Percentiles rank a stretch among this genome's conserved stretches.
phyloP scores from a whole-genome alignment of 1,284 basidiomycete genomes.

The Takashimella koratensis region DNA sequence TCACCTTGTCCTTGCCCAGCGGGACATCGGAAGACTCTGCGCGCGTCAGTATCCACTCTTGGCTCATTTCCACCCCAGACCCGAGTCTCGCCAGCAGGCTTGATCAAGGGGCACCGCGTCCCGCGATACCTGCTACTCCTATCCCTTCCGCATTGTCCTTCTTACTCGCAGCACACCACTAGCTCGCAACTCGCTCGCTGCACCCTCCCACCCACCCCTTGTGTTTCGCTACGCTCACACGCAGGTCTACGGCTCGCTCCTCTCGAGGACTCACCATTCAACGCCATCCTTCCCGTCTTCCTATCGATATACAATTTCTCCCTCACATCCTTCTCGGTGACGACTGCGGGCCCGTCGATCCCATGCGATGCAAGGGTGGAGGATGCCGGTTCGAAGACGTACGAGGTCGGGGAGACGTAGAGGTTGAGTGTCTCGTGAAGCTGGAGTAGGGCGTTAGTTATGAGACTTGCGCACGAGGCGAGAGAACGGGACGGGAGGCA shows the following conservation, averaged over 20 bases:
- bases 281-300: conserved; percentile 41
- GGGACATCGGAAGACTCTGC: conserved; percentile 43
- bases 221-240: no score
- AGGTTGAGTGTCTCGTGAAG: conserved; percentile 49
- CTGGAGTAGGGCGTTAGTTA: conserved; percentile 19
- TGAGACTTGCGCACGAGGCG: not conserved
- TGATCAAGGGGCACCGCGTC: no score
- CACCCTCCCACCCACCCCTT: no score
- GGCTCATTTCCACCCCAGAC: no score
- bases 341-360: conserved; percentile 17
- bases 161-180: no score
- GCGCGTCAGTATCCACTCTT: not conserved
- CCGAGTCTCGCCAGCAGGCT: no score
- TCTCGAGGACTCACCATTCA: conserved; percentile 49
- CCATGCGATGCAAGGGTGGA: conserved; percentile 18
- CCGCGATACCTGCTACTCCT: no score
- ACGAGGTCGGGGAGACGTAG: conserved; percentile 46
- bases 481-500: no score
- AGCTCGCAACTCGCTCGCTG: no score
- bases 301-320: conserved; percentile 51
- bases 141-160: no score
- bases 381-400: conserved; percentile 47
- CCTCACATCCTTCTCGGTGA: conserved; percentile 43
- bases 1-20: conserved; percentile 49
- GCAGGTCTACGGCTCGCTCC: no score